These are phyloP conservation scores for Blastocystis sp. DNA, from an alignment of 352 stramenopile genomes.

Conservation along the genomic window DNA sequence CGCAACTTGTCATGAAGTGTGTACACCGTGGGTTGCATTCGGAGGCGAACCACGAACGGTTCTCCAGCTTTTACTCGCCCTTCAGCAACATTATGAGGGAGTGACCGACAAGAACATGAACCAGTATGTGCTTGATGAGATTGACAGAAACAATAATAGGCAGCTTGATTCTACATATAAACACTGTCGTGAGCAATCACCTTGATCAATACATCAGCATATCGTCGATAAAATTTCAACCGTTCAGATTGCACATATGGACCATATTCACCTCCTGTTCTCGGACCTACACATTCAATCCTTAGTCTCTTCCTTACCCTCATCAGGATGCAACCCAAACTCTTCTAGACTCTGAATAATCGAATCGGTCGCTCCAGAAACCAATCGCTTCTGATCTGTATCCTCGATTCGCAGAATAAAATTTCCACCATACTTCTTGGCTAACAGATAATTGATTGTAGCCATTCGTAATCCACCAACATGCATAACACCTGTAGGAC, in stretches of 20 bases:
- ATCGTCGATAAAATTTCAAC: slow-evolving; percentile 74
- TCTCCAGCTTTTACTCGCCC: slow-evolving; percentile 71
- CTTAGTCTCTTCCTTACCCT: slow-evolving; percentile 68
- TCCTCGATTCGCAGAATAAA: slow-evolving; percentile 85
- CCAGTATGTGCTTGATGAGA: slow-evolving; percentile 74
- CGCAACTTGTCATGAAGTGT: slow-evolving; percentile 80
- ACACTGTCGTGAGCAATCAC: slow-evolving; percentile 62
- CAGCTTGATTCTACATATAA: slow-evolving; percentile 71
- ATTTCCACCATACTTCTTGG: slow-evolving; percentile 73
- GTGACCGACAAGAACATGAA: slow-evolving; percentile 71
- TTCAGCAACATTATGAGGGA: slow-evolving; percentile 72
- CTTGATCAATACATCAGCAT: slow-evolving; percentile 74
- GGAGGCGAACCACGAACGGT: slow-evolving; percentile 75
- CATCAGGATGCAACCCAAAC: slow-evolving; percentile 77
- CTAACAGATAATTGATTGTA: slow-evolving; percentile 84
- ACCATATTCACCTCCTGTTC: slow-evolving; percentile 71
- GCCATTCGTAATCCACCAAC: slow-evolving; percentile 80
- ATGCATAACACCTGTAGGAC: slow-evolving; percentile 80
- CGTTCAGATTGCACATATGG: slow-evolving; percentile 82
- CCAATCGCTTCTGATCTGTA: slow-evolving; percentile 80
- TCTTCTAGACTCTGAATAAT: slow-evolving; percentile 76
- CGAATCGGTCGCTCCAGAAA: slow-evolving; percentile 75
- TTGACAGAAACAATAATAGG: slow-evolving; percentile 82
- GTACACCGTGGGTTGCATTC: slow-evolving; percentile 69
- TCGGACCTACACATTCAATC: slow-evolving; percentile 68